phyloP scores from a whole-genome alignment of 2,329 filamentous ascomycete species.

The Epichloe baconii region DNA sequence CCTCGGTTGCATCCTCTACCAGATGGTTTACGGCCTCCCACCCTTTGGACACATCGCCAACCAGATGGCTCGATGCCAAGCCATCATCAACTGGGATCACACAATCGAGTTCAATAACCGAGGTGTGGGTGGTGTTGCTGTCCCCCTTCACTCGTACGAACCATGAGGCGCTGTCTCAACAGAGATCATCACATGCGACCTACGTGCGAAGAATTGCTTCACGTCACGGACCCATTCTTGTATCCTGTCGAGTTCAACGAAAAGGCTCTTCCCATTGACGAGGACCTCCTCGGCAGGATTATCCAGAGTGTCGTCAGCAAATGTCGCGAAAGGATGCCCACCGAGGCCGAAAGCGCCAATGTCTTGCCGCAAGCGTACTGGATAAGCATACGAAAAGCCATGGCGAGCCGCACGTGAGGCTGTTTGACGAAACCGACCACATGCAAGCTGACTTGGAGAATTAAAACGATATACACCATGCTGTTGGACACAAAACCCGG shows the following conservation, averaged over 20 bases:
- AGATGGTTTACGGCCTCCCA: slow-evolving; percentile 95
- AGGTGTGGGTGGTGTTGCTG: slow-evolving; percentile 51
- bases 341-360: slow-evolving; percentile 40
- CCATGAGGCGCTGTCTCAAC: slow-evolving; percentile 49
- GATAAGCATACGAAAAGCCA: slow-evolving; percentile 42
- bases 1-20: slow-evolving; percentile 89
- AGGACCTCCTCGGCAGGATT: slow-evolving; percentile 48
- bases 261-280: slow-evolving; percentile 44
- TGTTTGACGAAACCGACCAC: not conserved
- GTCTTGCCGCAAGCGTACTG: slow-evolving; percentile 51
- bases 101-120: slow-evolving; percentile 57
- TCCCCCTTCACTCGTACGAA: slow-evolving; percentile 45
- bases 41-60: slow-evolving; percentile 89
- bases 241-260: slow-evolving; percentile 46
- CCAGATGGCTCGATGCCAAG: slow-evolving; percentile 73
- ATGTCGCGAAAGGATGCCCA: slow-evolving; percentile 45
- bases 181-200: slow-evolving; percentile 50
- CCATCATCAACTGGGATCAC: slow-evolving; percentile 70
- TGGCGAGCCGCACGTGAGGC: slow-evolving; percentile 19
- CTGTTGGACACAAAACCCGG: not conserved
- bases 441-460: not conserved
- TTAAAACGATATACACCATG: not conserved
- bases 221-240: slow-evolving; percentile 47
- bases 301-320: slow-evolving; percentile 49
- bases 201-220: slow-evolving; percentile 49